Percentiles rank a stretch among this genome's conserved stretches.
Evolutionary conservation across 2,329 filamentous ascomycete genomes (phyloP).

Genomic region (Epichloe scottii): DNA sequence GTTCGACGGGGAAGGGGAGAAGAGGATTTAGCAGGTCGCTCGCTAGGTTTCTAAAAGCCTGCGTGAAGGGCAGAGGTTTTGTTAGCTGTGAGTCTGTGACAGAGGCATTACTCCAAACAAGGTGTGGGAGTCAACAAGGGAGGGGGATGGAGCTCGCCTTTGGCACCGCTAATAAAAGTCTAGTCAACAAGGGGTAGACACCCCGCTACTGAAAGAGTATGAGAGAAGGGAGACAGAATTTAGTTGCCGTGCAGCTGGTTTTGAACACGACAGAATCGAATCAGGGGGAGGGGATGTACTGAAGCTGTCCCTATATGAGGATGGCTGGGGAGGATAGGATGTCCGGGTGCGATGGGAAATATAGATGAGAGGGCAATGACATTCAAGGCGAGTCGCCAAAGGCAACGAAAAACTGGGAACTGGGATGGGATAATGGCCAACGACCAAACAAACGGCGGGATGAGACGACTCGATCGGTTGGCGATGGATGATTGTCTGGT

Average conservation of each 20-base stretch:
- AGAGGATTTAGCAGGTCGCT: constrained; percentile 2
- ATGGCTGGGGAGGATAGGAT: neutral
- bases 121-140: constrained; percentile 3
- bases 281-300: neutral
- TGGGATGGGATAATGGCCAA: neutral
- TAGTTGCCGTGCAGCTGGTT: neutral
- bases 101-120: neutral
- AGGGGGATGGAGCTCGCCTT: constrained; percentile 2
- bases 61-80: constrained; percentile 3
- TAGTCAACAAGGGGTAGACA: constrained; percentile 5
- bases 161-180: constrained; percentile 1
- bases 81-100: constrained; percentile 1
- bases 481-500: constrained; percentile 2
- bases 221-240: constrained; percentile 3
- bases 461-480: neutral
- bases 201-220: neutral
- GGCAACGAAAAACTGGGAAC: neutral
- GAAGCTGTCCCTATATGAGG: neutral
- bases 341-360: neutral
- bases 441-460: neutral
- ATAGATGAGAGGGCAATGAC: too few species aligned
- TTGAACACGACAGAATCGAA: neutral
- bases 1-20: neutral
- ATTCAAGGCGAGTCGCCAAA: neutral
- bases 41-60: constrained; percentile 1